These are phyloP conservation scores for Ziziphus jujuba DNA, from an alignment of 306 rosid genomes.

Conservation along the genomic window DNA sequence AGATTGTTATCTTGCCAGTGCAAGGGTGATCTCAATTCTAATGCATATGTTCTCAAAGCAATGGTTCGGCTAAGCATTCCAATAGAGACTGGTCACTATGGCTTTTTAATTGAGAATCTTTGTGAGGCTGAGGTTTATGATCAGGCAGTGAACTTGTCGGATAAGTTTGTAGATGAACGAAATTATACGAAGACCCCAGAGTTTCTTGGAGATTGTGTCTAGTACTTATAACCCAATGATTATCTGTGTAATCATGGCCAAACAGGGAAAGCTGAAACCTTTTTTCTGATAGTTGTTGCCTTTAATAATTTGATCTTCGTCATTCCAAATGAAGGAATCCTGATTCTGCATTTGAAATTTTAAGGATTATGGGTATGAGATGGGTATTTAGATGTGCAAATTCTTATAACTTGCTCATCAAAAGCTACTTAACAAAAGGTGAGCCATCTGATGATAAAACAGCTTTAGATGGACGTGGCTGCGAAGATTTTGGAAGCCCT, in stretches of 20 bases:
- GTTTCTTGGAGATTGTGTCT: slow-evolving; percentile 64
- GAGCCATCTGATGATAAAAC: slow-evolving; percentile 89
- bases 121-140: slow-evolving; percentile 70
- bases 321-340: slow-evolving; percentile 89
- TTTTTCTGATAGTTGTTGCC: slow-evolving; percentile 79
- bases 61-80: slow-evolving; percentile 85
- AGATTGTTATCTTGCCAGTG: slow-evolving; percentile 59
- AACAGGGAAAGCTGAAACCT: slow-evolving; percentile 67
- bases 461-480: slow-evolving; percentile 83
- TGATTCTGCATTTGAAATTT: slow-evolving; percentile 77
- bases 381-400: slow-evolving; percentile 67
- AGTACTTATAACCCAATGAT: slow-evolving; percentile 71
- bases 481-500: slow-evolving; percentile 84
- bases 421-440: slow-evolving; percentile 81
- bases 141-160: slow-evolving; percentile 65
- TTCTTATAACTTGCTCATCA: slow-evolving; percentile 66
- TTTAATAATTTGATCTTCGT: slow-evolving; percentile 73
- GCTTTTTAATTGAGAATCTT: slow-evolving; percentile 71
- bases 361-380: slow-evolving; percentile 82
- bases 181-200: slow-evolving; percentile 63
- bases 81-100: slow-evolving; percentile 85
- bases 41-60: slow-evolving; percentile 65
- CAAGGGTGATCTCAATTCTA: slow-evolving; percentile 75
- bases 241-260: slow-evolving; percentile 68
- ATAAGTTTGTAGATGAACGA: slow-evolving; percentile 78